Base-by-base conservation (phyloP, 768 basidiomycete species). In the Boletus eberwhitei region DNA sequence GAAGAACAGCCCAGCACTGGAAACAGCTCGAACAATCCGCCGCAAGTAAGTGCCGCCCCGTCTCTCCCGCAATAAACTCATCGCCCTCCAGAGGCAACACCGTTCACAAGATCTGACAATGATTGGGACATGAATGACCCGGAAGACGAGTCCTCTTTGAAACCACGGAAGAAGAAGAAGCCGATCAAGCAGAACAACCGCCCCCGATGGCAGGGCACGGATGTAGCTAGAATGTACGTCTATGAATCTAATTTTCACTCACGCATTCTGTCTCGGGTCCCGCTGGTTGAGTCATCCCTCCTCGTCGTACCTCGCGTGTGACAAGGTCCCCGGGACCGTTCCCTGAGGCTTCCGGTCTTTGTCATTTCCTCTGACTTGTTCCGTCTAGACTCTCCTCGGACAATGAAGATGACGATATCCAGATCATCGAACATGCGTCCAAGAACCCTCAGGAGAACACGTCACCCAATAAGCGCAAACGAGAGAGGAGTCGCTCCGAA, bases 401-500 rank as follows among this genome's bases (percentile, higher is more conserved):
- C 19, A 77, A 79, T 32, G 79, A 80, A 31, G 80, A 81, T 16
- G 75, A 79, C 26, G 74, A 75, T 21, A 48, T 75, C 22, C 75
- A 79, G 44, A 69, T 74, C 14, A 52, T 80, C 19, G 74, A 80
- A 24, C 59, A 65, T 74, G 31, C 57, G 67, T 13, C 70, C 50
- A 60, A 40, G 4, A 44, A 46, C 5, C 37, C 62, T 14, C 21
- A 34, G 13, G 52, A 39, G 21, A 54, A 50, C 8, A 8, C 50
- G 17, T 62, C 65, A 2, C 74, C 74, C 50, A 71, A 72, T 29
- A 79, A 78, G 56, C 76, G 79, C 54, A 73, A 77, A 52, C 71
- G 77, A 37, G 62, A 72, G 38, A 78, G 84, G 42, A 85, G 82
- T 65, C 83, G 84, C 37, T 90, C 87, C 31, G 73, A 76, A 22